Evolutionary conservation across 1,284 basidiomycete species (phyloP).

Genomic region (Pseudozyma sp.): DNA sequence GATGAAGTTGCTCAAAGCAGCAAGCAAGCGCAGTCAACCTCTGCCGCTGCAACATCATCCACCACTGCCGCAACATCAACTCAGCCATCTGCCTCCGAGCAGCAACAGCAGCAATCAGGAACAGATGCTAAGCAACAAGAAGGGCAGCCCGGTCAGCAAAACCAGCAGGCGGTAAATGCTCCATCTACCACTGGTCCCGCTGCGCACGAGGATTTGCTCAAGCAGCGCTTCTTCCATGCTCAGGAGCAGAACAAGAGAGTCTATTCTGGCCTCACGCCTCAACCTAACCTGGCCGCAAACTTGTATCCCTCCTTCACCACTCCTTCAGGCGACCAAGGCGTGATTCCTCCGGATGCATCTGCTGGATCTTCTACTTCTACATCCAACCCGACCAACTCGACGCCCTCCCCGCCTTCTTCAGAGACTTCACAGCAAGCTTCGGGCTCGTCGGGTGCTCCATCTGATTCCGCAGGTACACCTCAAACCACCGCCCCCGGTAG

Average conservation of each 20-base stretch:
- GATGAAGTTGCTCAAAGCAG: constrained; percentile 3
- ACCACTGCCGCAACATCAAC: constrained; percentile 1
- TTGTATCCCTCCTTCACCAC: constrained; percentile 43
- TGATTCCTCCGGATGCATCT: constrained; percentile 12
- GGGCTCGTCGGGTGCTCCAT: constrained; percentile 9
- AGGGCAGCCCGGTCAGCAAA: constrained; percentile 3
- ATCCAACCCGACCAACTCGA: not conserved
- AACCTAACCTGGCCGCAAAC: constrained; percentile 26
- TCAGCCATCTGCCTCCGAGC: constrained; percentile 10
- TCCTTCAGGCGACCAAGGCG: constrained; percentile 17
- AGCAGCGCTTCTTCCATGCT: constrained; percentile 60
- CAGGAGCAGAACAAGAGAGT: constrained; percentile 56
- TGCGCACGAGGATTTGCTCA: constrained; percentile 54
- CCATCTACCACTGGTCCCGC: constrained; percentile 13
- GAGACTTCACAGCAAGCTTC: constrained; percentile 14
- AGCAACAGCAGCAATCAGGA: constrained; percentile 17
- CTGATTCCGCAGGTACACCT: constrained; percentile 13
- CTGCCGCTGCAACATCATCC: not conserved
- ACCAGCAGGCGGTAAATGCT: constrained; percentile 4
- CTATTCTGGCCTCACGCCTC: constrained; percentile 34
- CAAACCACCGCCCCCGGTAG: constrained; percentile 4
- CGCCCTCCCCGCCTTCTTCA: constrained; percentile 7
- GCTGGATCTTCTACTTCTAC: constrained; percentile 3
- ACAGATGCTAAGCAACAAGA: constrained; percentile 19
- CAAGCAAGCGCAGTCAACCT: constrained; percentile 1